phyloP scores from a whole-genome alignment of 2,329 filamentous ascomycete genomes.

The Harringtonia aguacate region DNA sequence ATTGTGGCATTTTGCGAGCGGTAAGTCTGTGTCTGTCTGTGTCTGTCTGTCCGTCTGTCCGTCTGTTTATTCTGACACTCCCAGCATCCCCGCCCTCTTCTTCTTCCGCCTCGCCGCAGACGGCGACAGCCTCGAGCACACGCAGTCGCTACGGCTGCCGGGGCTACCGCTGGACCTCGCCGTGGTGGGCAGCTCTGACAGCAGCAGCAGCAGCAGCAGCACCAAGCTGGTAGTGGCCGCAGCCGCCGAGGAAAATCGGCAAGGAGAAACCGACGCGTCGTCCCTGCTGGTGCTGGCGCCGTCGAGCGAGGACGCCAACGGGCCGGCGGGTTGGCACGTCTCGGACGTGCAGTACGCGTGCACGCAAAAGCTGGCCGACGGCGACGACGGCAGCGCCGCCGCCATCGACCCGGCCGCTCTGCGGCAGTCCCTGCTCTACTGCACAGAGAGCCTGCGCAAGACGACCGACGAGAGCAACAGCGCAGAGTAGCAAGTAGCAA shows the following conservation, averaged over 20 bases:
- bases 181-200: constrained; percentile 15
- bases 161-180: constrained; percentile 47
- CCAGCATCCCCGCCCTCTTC: constrained; percentile 52
- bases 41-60: neutral
- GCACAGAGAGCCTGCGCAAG: constrained; percentile 37
- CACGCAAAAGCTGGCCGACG: no score
- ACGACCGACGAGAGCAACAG: constrained; percentile 20
- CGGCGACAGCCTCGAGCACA: constrained; percentile 34
- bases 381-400: constrained; percentile 9
- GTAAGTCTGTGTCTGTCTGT: constrained; percentile 28
- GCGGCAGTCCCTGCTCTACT: constrained; percentile 32
- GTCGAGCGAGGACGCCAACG: neutral
- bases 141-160: constrained; percentile 40
- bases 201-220: constrained; percentile 4
- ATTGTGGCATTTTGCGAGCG: constrained; percentile 32
- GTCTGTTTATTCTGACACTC: neutral
- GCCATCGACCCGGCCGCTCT: constrained; percentile 23
- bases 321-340: neutral
- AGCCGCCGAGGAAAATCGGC: neutral
- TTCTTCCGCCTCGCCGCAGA: constrained; percentile 44
- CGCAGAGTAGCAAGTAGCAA: neutral
- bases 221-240: constrained; percentile 1
- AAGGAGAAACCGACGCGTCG: no score
- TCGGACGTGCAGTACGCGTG: no score
- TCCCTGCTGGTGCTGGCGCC: neutral